A percentile compares a stretch with the other conserved stretches of the same genome.
Evolutionary conservation across 108 stramenopile genomes (phyloP).

Genomic region (Cyclotella sp.): DNA sequence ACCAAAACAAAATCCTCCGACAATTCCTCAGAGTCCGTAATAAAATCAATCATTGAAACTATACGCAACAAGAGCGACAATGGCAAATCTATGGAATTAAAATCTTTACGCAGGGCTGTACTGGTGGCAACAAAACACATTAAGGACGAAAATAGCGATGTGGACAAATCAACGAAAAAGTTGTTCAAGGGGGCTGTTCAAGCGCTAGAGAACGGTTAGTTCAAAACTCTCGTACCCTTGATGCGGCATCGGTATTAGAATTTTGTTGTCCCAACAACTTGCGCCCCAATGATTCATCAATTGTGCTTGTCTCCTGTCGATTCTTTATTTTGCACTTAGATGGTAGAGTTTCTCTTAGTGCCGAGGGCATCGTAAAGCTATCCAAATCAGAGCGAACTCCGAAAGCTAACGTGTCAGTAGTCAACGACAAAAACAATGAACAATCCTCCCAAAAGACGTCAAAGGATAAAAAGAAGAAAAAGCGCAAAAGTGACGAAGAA

Average conservation of each 20-base stretch:
- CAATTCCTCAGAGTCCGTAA: slow-evolving; percentile 15
- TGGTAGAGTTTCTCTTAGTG: slow-evolving; percentile 52
- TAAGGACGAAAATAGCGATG: slow-evolving; percentile 27
- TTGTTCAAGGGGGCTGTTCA: slow-evolving; percentile 79
- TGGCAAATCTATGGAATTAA: slow-evolving; percentile 55
- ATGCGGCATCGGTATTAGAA: background rate
- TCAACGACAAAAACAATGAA: slow-evolving; percentile 7
- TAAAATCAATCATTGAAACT: slow-evolving; percentile 29
- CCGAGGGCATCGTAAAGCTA: slow-evolving; percentile 70
- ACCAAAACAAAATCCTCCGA: slow-evolving; percentile 12
- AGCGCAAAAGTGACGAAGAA: slow-evolving; percentile 21
- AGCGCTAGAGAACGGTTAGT: slow-evolving; percentile 57
- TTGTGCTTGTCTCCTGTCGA: too few species aligned
- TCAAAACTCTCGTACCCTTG: too few species aligned
- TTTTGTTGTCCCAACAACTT: background rate
- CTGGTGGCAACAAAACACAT: slow-evolving; percentile 20
- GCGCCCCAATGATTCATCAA: background rate
- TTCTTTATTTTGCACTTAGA: background rate
- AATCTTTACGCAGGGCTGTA: slow-evolving; percentile 40
- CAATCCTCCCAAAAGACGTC: slow-evolving; percentile 50
- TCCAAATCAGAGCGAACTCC: slow-evolving; percentile 49
- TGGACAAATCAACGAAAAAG: slow-evolving; percentile 85
- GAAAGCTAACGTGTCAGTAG: background rate
- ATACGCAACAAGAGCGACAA: slow-evolving; percentile 35
- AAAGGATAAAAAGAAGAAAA: slow-evolving; percentile 47